A percentile compares a stretch with the other conserved stretches of the same genome.
Conservation (phyloP, 1,284 basidiomycete genomes). For the Leccinum fuscescens region DNA sequence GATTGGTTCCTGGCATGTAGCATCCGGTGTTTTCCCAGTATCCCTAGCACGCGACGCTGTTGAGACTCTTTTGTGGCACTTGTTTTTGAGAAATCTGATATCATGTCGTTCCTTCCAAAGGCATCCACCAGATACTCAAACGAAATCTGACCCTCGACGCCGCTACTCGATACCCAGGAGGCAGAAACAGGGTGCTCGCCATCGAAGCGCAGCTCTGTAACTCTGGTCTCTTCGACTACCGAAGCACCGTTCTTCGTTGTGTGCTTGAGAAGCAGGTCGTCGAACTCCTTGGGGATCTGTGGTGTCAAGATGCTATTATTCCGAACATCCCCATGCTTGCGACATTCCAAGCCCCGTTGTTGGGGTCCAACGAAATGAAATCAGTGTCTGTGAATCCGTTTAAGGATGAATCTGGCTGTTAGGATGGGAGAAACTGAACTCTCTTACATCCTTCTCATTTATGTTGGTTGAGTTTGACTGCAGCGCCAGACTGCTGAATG, state of each 20-base stretch:
- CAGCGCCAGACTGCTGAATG: too few species aligned
- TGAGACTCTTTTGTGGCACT: constrained; percentile 39
- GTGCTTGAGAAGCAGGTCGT: constrained; percentile 9
- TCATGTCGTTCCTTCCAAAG: neutral
- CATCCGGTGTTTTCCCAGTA: constrained; percentile 45
- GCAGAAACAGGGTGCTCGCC: constrained; percentile 37
- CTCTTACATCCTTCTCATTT: constrained; percentile 39
- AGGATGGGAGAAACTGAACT: neutral
- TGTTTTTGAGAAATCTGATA: neutral
- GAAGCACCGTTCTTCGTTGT: constrained; percentile 35
- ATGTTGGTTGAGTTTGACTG: constrained; percentile 35
- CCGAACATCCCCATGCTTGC: neutral
- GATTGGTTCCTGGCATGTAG: constrained; percentile 18
- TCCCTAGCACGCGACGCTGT: constrained; percentile 50
- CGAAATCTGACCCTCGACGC: constrained; percentile 29
- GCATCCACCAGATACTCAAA: constrained; percentile 51
- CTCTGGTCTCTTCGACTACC: constrained; percentile 41
- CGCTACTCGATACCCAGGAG: constrained; percentile 29
- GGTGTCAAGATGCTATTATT: too few species aligned
- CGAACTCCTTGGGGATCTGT: constrained; percentile 5
- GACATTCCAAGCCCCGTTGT: neutral
- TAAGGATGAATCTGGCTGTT: neutral
- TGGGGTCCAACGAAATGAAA: neutral
- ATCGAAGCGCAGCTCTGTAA: constrained; percentile 38
- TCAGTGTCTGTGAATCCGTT: neutral